Evolutionary conservation across 1,284 basidiomycete species (phyloP).

Genomic region (Marasmius fiardii): DNA sequence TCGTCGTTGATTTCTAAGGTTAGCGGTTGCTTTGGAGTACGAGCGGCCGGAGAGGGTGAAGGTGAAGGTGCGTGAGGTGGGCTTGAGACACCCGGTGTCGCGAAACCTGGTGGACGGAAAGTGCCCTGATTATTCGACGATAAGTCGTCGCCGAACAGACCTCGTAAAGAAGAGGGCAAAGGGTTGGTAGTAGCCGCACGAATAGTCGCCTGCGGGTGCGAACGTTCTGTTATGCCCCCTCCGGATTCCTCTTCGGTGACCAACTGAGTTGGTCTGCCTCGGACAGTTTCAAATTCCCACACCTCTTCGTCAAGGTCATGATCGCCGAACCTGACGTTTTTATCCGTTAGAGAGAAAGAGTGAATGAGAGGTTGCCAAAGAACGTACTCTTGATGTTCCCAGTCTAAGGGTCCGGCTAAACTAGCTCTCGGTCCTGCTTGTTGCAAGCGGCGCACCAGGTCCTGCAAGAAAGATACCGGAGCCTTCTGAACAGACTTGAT

Average conservation of each 20-base stretch:
- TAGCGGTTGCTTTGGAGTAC: constrained; percentile 18
- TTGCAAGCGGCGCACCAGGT: constrained; percentile 78
- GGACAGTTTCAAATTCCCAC: constrained; percentile 79
- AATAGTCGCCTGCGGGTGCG: constrained; percentile 13
- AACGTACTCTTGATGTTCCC: constrained; percentile 63
- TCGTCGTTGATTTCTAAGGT: constrained; percentile 30
- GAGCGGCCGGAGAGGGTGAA: constrained; percentile 23
- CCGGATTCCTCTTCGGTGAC: constrained; percentile 20
- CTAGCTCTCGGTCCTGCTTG: constrained; percentile 80
- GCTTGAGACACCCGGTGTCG: constrained; percentile 18
- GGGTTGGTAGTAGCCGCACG: constrained; percentile 28
- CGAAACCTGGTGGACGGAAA: constrained; percentile 38
- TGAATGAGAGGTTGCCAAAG: constrained; percentile 29
- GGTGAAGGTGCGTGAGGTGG: constrained; percentile 25
- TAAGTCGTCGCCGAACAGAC: constrained; percentile 62
- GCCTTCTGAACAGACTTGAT: constrained; percentile 77
- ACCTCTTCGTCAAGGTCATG: constrained; percentile 40
- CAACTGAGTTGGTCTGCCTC: constrained; percentile 34
- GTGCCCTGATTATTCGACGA: constrained; percentile 33
- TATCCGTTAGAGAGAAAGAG: constrained; percentile 16
- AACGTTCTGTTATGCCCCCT: constrained; percentile 21
- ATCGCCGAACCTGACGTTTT: constrained; percentile 1
- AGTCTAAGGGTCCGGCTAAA: constrained; percentile 69
- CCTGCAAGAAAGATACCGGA: constrained; percentile 73
- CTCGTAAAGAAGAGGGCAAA: constrained; percentile 68